Evolutionary conservation across 2,329 filamentous ascomycete genomes (phyloP).

Genomic region (Diplodia corticola): DNA sequence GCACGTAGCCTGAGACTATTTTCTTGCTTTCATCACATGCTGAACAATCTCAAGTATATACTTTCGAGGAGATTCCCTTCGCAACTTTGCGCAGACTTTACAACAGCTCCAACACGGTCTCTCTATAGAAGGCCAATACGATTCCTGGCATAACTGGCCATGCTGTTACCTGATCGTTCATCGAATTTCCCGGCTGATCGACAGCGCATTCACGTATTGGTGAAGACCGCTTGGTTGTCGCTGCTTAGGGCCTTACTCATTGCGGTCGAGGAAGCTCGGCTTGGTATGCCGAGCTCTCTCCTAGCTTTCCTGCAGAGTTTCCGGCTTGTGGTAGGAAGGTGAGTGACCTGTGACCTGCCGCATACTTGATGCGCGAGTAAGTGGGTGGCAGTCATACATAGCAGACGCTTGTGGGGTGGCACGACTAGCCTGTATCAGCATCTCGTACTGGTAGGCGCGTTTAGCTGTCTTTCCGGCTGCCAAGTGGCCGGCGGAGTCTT

Average conservation of each 20-base stretch:
- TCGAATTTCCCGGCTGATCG: background rate
- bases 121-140: background rate
- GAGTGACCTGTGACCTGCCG: background rate
- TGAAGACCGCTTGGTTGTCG: background rate
- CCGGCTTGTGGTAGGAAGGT: background rate
- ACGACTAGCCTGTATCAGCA: background rate
- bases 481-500: conserved; percentile 10
- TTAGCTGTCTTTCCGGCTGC: background rate
- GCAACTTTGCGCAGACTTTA: no score
- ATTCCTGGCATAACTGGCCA: background rate
- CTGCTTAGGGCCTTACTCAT: background rate
- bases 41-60: no score
- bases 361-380: background rate
- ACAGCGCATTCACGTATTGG: background rate
- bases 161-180: background rate
- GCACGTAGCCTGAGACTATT: background rate
- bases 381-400: background rate
- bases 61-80: no score
- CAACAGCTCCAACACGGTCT: no score
- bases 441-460: background rate
- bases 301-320: background rate
- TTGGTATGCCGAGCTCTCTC: conserved; percentile 1
- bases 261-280: background rate
- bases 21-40: background rate
- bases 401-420: background rate